phyloP scores from a whole-genome alignment of 495 filamentous ascomycete genomes.

The Baudoinia panamericana region DNA sequence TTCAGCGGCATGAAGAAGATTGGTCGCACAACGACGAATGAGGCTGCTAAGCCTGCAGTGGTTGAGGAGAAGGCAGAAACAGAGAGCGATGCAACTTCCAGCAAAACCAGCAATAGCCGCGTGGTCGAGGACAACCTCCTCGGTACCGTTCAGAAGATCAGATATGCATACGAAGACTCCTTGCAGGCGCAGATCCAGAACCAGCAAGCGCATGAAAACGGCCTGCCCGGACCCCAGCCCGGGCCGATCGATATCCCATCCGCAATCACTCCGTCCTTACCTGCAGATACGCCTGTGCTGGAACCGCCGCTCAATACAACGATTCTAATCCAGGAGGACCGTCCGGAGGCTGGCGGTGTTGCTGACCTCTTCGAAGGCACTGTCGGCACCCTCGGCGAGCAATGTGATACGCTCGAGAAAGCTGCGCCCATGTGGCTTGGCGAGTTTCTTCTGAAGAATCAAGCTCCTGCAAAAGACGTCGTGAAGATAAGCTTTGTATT shows the following conservation, averaged over 20 bases:
- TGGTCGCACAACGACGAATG: conserved; percentile 55
- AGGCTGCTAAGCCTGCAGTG: conserved; percentile 51
- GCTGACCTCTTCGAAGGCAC: conserved; percentile 85
- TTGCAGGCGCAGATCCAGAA: conserved; percentile 28
- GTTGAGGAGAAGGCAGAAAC: conserved; percentile 65
- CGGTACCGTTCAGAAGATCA: conserved; percentile 67
- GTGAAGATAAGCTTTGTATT: conserved; percentile 87
- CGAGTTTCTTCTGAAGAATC: conserved; percentile 77
- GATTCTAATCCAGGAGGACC: conserved; percentile 91
- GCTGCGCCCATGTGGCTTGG: conserved; percentile 82
- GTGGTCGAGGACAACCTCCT: conserved; percentile 70
- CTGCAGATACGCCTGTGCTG: conserved; percentile 74
- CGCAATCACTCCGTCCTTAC: conserved; percentile 60
- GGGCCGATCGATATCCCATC: conserved; percentile 32
- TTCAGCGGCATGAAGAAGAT: conserved; percentile 65
- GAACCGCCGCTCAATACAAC: conserved; percentile 66
- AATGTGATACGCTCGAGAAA: conserved; percentile 73
- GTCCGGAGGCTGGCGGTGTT: conserved; percentile 71
- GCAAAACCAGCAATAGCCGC: conserved; percentile 51
- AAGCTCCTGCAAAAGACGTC: conserved; percentile 75
- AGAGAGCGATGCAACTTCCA: conserved; percentile 44
- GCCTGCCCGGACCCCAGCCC: conserved; percentile 11
- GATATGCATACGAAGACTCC: conserved; percentile 64
- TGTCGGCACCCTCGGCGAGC: conserved; percentile 59
- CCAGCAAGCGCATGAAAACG: conserved; percentile 14